phyloP scores from a whole-genome alignment of 192 early-diverging fungal genomes.

The Backusella macrospora region DNA sequence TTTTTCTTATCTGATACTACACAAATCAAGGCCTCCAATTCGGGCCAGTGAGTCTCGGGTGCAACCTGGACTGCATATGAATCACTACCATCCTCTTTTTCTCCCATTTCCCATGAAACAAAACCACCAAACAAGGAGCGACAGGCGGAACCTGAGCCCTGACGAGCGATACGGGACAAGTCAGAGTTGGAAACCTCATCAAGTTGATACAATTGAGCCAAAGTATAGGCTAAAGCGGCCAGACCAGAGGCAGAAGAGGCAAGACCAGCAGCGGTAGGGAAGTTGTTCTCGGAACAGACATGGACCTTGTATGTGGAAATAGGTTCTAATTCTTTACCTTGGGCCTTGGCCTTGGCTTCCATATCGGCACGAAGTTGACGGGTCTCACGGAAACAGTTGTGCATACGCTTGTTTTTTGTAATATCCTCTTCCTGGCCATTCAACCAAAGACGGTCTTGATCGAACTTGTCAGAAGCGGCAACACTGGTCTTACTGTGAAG shows the following conservation, averaged over 20 bases:
- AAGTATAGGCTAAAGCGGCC: conserved; percentile 87
- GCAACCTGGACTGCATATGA: conserved; percentile 93
- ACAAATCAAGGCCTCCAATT: conserved; percentile 92
- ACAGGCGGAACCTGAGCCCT: conserved; percentile 97
- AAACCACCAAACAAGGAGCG: conserved; percentile 97
- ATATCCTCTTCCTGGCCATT: conserved; percentile 92
- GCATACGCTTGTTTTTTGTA: conserved; percentile 77
- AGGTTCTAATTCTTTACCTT: conserved; percentile 45
- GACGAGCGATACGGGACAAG: conserved; percentile 87
- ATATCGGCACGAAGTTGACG: conserved; percentile 71
- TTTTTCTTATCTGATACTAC: conserved; percentile 95
- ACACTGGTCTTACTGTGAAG: conserved; percentile 95
- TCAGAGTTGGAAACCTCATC: conserved; percentile 73
- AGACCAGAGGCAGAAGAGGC: conserved; percentile 97
- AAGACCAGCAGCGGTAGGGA: conserved; percentile 98
- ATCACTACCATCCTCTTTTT: conserved; percentile 76
- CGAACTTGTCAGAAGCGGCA: conserved; percentile 63
- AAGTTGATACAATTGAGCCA: conserved; percentile 69
- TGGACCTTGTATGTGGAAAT: conserved; percentile 75
- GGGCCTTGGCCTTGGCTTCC: conserved; percentile 52
- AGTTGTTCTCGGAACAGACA: conserved; percentile 98
- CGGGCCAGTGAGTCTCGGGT: conserved; percentile 90
- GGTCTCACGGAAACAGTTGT: conserved; percentile 80
- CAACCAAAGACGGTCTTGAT: conserved; percentile 88
- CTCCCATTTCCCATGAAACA: conserved; percentile 97